Base-by-base conservation (phyloP, 164 flowering plant species). In the Kingdonia uniflora region DNA sequence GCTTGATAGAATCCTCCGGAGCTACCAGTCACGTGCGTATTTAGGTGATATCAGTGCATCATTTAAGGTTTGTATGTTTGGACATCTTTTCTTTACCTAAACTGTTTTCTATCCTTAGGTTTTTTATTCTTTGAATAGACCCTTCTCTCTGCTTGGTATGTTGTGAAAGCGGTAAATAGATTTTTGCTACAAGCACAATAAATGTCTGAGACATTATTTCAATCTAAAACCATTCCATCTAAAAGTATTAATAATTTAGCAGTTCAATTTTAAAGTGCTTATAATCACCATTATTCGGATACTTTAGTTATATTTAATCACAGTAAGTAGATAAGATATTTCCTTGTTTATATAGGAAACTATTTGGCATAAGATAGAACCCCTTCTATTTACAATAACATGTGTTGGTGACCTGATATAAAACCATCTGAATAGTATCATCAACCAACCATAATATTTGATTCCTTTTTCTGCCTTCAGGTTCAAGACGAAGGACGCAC, bases 1-100 rank as follows among this genome's bases (percentile, higher is more conserved):
- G 97, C 72, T 86, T 57, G 95, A 90, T 55, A 75, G 88, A 62
- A 81, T 90, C 65, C 64, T 90, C 22, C 82, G 91, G 46, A 71
- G 91, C 67, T 90, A 86, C 68, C 97, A 90, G 68, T 86, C 95
- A 46, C 82, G 95, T 61, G 64, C 76, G 15, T 90, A 82, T 65
- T 60, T 69, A 64, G 95, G 95, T 59, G 87, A 86, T 61, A 62
- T 84, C 52, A 77, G 84, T 53, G 60, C 80, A 55, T 70, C 91
- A 50, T 90, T 82, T 59, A 53, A 80, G 95, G 95, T 85, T 49
- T 20, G 74, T 64, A 16, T 42, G 53, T 14, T 7, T 14, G 26
- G 10, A 16, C 22, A 6, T 43, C 20, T 56, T 47, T 42, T 17
- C 53, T 11, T 5, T 24, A n/a, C n/a, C n/a, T n/a, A n/a, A n/a